A percentile compares a stretch with the other conserved stretches of the same genome.
These are phyloP conservation scores for Ophiocordyceps robertsii DNA, from an alignment of 2,329 filamentous ascomycete species.

Conservation along the genomic window DNA sequence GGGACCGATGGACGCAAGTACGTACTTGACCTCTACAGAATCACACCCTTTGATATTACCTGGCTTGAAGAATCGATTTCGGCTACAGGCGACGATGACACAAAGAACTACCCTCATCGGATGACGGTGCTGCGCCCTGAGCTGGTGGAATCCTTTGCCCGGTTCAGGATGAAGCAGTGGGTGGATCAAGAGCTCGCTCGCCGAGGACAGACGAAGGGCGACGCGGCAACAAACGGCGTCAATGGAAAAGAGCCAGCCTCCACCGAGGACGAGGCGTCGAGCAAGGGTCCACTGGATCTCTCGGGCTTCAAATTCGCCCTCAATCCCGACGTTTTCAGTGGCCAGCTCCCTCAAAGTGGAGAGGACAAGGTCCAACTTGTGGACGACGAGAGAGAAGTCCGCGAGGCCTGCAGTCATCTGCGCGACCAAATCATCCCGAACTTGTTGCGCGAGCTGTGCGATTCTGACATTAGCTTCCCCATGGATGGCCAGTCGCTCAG, in stretches of 20 bases:
- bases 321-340: constrained; percentile 92
- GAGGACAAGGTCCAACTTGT: constrained; percentile 76
- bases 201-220: constrained; percentile 26
- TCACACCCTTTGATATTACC: constrained; percentile 78
- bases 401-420: constrained; percentile 68
- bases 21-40: constrained; percentile 89
- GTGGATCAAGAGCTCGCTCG: constrained; percentile 65
- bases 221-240: constrained; percentile 18
- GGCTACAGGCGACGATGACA: constrained; percentile 26
- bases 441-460: constrained; percentile 72
- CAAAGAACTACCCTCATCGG: constrained; percentile 68
- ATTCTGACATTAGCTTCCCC: constrained; percentile 90
- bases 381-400: constrained; percentile 79
- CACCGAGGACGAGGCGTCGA: constrained; percentile 20
- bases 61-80: constrained; percentile 71
- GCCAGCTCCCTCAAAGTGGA: constrained; percentile 77
- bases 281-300: constrained; percentile 59
- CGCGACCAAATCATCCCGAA: constrained; percentile 68
- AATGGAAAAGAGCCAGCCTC: constrained; percentile 20
- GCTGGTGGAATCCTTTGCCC: constrained; percentile 74
- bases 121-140: constrained; percentile 93
- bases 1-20: constrained; percentile 96
- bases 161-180: constrained; percentile 79
- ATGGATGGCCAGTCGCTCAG: constrained; percentile 95
- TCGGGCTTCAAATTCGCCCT: constrained; percentile 77